phyloP scores from a whole-genome alignment of 164 flowering plant species.

The Stephania cephalantha region DNA sequence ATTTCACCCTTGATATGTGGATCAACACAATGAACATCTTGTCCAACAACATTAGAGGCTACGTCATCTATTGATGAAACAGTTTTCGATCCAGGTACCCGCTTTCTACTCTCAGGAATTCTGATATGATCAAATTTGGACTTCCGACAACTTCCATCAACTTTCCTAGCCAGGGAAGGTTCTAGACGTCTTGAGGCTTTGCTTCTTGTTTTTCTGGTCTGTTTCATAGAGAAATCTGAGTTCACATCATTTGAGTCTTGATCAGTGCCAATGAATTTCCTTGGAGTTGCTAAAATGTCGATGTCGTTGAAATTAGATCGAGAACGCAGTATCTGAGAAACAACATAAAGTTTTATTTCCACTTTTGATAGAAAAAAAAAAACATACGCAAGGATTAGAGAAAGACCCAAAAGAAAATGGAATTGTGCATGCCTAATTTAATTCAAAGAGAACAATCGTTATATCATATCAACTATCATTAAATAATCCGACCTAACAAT shows the following conservation, averaged over 20 bases:
- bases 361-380: too few species aligned
- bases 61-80: conserved; percentile 50
- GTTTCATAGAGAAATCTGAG: conserved; percentile 31
- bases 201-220: conserved; percentile 32
- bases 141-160: conserved; percentile 17
- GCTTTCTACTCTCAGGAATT: conserved; percentile 21
- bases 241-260: conserved; percentile 34
- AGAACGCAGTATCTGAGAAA: conserved; percentile 46
- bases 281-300: conserved; percentile 54
- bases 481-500: neutral
- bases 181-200: conserved; percentile 28
- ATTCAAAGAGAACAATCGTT: too few species aligned
- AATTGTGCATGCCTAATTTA: neutral
- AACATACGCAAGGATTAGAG: neutral
- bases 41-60: conserved; percentile 14
- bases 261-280: conserved; percentile 62
- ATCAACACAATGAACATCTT: conserved; percentile 15
- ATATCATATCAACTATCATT: neutral
- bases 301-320: conserved; percentile 45
- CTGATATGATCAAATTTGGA: conserved; percentile 17
- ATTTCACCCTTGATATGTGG: conserved; percentile 6
- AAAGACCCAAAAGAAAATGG: neutral
- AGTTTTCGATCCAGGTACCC: conserved; percentile 39
- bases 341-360: too few species aligned
- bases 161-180: conserved; percentile 22